A percentile compares a stretch with the other conserved stretches of the same genome.
Evolutionary conservation across 805 yeast species (phyloP).

Genomic region (Yarrowia phangngaensis): DNA sequence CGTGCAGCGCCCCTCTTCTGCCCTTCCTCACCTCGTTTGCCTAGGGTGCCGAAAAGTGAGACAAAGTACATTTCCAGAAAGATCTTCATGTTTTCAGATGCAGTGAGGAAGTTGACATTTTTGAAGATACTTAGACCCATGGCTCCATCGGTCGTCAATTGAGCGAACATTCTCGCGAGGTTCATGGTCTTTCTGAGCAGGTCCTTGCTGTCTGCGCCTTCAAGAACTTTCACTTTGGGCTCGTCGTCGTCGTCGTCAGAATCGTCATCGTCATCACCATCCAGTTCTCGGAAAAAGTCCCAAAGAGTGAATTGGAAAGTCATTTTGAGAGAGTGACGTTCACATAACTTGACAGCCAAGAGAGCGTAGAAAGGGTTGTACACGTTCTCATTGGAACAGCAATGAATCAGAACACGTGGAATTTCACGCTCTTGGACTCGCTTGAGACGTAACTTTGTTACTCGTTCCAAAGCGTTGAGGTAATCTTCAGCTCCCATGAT

Average conservation of each 20-base stretch:
- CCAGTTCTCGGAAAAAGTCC: conserved; percentile 76
- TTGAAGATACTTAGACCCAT: conserved; percentile 70
- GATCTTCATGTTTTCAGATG: conserved; percentile 55
- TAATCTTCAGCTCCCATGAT: conserved; percentile 94
- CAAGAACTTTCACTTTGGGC: conserved; percentile 30
- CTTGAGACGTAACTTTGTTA: conserved; percentile 75
- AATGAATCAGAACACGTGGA: conserved; percentile 78
- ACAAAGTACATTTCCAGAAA: conserved; percentile 73
- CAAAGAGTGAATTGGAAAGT: conserved; percentile 85
- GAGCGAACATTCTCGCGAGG: conserved; percentile 77
- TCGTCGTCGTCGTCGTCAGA: conserved; percentile 44
- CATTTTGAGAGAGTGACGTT: conserved; percentile 68
- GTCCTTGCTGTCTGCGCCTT: conserved; percentile 35
- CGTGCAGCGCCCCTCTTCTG: conserved; percentile 38
- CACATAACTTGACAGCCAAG: conserved; percentile 72
- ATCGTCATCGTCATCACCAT: conserved; percentile 46
- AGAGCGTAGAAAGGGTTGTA: conserved; percentile 89
- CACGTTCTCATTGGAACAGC: conserved; percentile 74
- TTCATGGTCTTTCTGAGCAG: conserved; percentile 57
- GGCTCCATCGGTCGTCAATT: conserved; percentile 65
- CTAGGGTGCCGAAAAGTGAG: conserved; percentile 60
- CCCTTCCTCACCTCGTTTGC: conserved; percentile 40
- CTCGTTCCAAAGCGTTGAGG: conserved; percentile 75
- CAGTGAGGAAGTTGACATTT: conserved; percentile 67
- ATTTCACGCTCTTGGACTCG: conserved; percentile 80